phyloP scores from a whole-genome alignment of 1,284 basidiomycete genomes.

The Ustilago cynodontis region DNA sequence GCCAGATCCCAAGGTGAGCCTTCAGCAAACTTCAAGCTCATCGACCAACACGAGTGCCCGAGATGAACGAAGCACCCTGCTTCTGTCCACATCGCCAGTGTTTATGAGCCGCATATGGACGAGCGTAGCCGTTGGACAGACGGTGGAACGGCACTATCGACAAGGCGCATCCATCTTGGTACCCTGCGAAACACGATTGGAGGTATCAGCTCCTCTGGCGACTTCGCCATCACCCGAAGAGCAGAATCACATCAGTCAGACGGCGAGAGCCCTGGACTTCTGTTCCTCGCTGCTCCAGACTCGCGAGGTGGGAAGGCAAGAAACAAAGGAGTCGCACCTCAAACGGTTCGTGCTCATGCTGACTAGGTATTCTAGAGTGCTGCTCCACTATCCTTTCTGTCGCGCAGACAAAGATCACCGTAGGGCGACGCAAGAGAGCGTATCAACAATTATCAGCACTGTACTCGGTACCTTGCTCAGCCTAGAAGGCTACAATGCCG shows the following conservation, averaged over 20 bases:
- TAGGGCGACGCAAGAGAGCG: constrained; percentile 14
- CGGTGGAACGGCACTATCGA: constrained; percentile 14
- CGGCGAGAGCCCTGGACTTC: constrained; percentile 12
- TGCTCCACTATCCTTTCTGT: constrained; percentile 23
- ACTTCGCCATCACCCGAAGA: constrained; percentile 1
- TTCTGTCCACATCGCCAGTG: constrained; percentile 14
- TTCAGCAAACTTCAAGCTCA: neutral
- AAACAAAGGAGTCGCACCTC: constrained; percentile 10
- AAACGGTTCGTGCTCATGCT: constrained; percentile 23
- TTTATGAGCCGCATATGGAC: constrained; percentile 22
- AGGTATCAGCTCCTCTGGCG: constrained; percentile 6
- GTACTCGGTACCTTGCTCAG: constrained; percentile 13
- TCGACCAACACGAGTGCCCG: neutral
- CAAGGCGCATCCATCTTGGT: constrained; percentile 14
- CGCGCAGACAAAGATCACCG: constrained; percentile 16
- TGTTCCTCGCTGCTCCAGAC: constrained; percentile 17
- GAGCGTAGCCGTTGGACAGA: constrained; percentile 18
- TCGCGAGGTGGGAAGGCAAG: neutral
- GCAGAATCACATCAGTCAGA: constrained; percentile 8
- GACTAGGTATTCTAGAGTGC: constrained; percentile 12
- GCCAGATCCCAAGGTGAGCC: constrained; percentile 15
- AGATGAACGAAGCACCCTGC: neutral
- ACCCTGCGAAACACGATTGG: constrained; percentile 8
- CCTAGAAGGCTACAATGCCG: neutral
- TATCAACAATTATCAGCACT: constrained; percentile 12